A percentile compares a stretch with the other conserved stretches of the same genome.
Conservation (phyloP, 768 basidiomycete species). For the Lactarius trivialis region DNA sequence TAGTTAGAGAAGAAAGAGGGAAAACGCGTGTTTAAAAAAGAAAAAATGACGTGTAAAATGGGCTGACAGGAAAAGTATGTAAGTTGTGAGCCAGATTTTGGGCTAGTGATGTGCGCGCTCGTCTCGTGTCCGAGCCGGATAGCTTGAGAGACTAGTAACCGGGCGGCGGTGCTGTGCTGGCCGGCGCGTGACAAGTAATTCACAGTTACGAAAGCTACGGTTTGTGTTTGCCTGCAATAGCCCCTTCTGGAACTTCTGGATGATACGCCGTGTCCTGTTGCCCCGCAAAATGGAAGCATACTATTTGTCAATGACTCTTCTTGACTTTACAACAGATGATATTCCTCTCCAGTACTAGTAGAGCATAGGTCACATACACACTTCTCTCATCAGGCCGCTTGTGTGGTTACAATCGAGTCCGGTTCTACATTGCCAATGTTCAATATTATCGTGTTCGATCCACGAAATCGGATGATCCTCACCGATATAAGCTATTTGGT, state of each 20-base stretch:
- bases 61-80: background rate
- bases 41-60: background rate
- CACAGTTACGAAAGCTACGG: background rate
- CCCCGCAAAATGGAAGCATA: background rate
- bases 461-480: slow-evolving; percentile 7
- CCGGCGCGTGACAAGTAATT: background rate
- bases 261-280: background rate
- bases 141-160: background rate
- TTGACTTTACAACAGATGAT: background rate
- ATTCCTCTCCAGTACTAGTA: too few relatives aligned
- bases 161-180: background rate
- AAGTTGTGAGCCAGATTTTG: background rate
- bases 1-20: background rate
- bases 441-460: background rate
- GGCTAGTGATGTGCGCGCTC: background rate
- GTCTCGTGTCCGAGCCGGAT: slow-evolving; percentile 3
- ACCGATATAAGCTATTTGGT: slow-evolving; percentile 45
- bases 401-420: slow-evolving; percentile 39
- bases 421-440: slow-evolving; percentile 31
- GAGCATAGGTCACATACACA: background rate
- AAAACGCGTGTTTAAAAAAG: background rate
- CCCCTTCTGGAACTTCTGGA: background rate
- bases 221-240: background rate
- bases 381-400: slow-evolving; percentile 18
- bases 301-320: background rate